Evolutionary conservation across 2,329 filamentous ascomycete species (phyloP).

Genomic region (Lecanicillium sp.): DNA sequence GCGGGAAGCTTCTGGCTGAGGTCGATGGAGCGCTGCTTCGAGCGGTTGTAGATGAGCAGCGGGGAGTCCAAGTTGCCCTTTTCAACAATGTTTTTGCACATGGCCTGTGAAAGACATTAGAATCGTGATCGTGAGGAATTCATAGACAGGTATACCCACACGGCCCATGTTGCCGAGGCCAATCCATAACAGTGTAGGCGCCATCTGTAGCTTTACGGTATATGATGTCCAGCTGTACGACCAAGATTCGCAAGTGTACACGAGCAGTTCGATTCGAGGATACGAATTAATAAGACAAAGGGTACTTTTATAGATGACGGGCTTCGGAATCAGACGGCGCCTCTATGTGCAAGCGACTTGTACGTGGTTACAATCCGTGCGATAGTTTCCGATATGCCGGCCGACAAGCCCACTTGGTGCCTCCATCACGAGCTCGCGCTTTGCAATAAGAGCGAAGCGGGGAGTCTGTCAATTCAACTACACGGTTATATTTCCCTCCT

Average conservation of each 20-base stretch:
- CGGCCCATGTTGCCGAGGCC: slow-evolving; percentile 85
- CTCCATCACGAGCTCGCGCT: background rate
- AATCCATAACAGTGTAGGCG: slow-evolving; percentile 65
- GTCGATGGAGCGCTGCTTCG: slow-evolving; percentile 56
- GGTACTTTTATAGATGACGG: background rate
- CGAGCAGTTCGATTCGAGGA: too few relatives aligned
- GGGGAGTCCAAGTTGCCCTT: slow-evolving; percentile 69
- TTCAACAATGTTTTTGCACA: slow-evolving; percentile 75
- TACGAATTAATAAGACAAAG: too few relatives aligned
- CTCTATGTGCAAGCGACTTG: background rate
- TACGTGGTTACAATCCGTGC: slow-evolving; percentile 8
- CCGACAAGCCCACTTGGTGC: background rate
- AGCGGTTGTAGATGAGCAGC: slow-evolving; percentile 76
- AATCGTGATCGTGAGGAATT: too few relatives aligned
- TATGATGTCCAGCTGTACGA: background rate
- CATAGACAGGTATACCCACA: slow-evolving; percentile 42
- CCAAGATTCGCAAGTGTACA: too few relatives aligned
- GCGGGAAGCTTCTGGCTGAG: slow-evolving; percentile 54
- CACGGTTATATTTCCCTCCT: too few relatives aligned
- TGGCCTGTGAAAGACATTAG: too few relatives aligned
- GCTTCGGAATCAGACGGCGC: background rate
- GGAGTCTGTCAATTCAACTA: too few relatives aligned
- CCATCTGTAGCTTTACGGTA: slow-evolving; percentile 32
- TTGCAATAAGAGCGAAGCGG: background rate
- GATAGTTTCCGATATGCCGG: background rate